Conservation (phyloP, 345 rosid species). For the Linum trigynum region DNA sequence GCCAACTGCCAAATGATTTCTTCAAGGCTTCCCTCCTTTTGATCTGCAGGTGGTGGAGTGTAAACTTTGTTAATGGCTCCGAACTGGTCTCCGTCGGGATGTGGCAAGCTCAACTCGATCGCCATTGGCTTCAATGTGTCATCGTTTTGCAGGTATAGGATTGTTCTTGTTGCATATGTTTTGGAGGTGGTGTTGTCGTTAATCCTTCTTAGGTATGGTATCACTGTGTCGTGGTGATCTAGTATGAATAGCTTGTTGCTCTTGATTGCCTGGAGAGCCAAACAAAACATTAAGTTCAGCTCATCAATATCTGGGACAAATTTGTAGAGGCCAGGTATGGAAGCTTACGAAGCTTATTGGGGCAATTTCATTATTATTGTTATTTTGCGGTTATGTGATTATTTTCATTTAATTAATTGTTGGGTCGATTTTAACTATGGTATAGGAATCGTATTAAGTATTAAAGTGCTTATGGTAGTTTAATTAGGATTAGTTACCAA, state of each 20-base stretch:
- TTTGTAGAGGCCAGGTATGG: no score
- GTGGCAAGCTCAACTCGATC: slow-evolving; percentile 75
- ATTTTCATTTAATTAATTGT: no score
- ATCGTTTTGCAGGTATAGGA: slow-evolving; percentile 65
- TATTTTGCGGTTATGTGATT: no score
- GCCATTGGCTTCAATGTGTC: slow-evolving; percentile 79
- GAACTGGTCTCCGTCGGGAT: slow-evolving; percentile 47
- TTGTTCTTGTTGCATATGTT: slow-evolving; percentile 71
- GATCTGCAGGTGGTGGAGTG: slow-evolving; percentile 37
- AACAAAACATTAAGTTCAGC: background rate
- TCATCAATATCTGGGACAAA: background rate
- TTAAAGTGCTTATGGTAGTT: no score
- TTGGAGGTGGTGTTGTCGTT: slow-evolving; percentile 44
- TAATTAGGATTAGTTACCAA: no score
- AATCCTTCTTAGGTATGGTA: slow-evolving; percentile 61
- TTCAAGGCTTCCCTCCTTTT: slow-evolving; percentile 36
- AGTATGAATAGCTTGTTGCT: slow-evolving; percentile 57
- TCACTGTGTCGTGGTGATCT: slow-evolving; percentile 73
- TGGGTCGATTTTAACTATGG: no score
- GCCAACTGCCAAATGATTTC: slow-evolving; percentile 76
- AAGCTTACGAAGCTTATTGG: no score
- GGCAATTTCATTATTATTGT: no score
- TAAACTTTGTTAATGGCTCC: slow-evolving; percentile 58
- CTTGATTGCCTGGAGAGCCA: slow-evolving; percentile 41
- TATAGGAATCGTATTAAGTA: no score